Evolutionary conservation across 2,329 filamentous ascomycete genomes (phyloP), one percentile per base, ranked within the genome.

Genomic region (Fusarium sp.): DNA sequence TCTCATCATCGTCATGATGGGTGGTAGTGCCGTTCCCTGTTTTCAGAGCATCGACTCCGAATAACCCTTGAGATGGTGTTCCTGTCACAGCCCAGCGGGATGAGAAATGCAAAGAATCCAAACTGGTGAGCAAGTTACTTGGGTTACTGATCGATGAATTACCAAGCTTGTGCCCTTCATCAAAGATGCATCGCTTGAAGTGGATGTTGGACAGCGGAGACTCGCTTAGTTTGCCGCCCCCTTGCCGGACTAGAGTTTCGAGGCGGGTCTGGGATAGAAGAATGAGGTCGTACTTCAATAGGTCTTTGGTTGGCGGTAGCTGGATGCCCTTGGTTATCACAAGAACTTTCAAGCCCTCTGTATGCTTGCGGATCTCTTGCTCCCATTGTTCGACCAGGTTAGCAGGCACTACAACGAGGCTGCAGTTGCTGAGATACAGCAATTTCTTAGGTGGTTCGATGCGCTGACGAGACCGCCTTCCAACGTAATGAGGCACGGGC

Each of bases 81-180:
- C 96, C 96, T 1, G 94, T 97, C 1, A 98, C 93, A 5, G 97
- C 91, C 96, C 96, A 98, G 11, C 93, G 90, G 20, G 94, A 90
- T 56, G 95, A 92, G 18, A 95, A 84, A 13, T 87, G 83, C n/a
- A 93, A 80, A 14, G 80, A 80, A 20, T 91, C 87, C 2, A 92
- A 81, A 2, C 87, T 85, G 3, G 84, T 79, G 22, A 90, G 83
- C 6, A 91, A 77, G 45, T 88, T 86, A 52, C 91, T 94, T 74
- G 87, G 90, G 61, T 85, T 86, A 11, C 85, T 85, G 7, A 83
- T 81, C 3, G 83, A 88, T 1, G 89, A 89, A 40, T 93, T 92
- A 0, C 94, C 94, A 68, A 98, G 91, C 68, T 90, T 93, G 80
- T 98, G 95, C 0, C 96, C 96, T 86, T 98, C 96, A 74, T 98